These are phyloP conservation scores for Eucalyptus leucophloia DNA, from an alignment of 345 rosid genomes.

Conservation along the genomic window DNA sequence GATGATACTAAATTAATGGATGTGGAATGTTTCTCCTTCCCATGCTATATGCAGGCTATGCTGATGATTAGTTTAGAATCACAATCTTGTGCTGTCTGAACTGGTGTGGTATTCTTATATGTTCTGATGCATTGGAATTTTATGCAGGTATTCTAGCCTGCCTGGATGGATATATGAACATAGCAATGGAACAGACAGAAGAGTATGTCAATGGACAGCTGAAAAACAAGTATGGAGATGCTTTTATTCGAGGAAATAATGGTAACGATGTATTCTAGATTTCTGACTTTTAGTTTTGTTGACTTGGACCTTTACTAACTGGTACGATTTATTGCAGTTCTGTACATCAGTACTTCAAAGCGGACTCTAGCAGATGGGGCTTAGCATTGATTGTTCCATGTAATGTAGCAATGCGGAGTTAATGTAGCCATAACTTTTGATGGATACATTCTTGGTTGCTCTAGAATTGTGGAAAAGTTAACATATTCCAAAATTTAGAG, in stretches of 20 bases:
- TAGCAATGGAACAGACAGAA: slow-evolving; percentile 97
- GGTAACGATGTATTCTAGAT: slow-evolving; percentile 11
- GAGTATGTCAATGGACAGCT: slow-evolving; percentile 92
- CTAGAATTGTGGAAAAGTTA: background rate
- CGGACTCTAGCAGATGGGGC: slow-evolving; percentile 79
- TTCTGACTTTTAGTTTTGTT: background rate
- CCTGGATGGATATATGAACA: slow-evolving; percentile 23
- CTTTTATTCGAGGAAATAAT: slow-evolving; percentile 94
- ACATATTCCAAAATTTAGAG: background rate
- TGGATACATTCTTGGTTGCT: background rate
- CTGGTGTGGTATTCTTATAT: background rate
- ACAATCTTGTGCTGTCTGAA: background rate
- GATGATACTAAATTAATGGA: too few relatives aligned
- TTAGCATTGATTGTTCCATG: background rate
- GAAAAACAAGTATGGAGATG: slow-evolving; percentile 91
- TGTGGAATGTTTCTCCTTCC: too few relatives aligned
- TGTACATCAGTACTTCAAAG: slow-evolving; percentile 87
- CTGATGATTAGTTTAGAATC: background rate
- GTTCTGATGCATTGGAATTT: background rate
- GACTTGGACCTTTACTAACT: background rate
- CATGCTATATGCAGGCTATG: background rate
- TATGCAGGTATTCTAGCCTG: background rate
- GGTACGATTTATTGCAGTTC: slow-evolving; percentile 39
- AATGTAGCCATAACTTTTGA: background rate
- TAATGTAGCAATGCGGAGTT: background rate